Percentiles rank a stretch among this genome's conserved stretches.
These are phyloP conservation scores for Sugiyamaella sp. DNA, from an alignment of 1,139 yeast species.

Conservation along the genomic window DNA sequence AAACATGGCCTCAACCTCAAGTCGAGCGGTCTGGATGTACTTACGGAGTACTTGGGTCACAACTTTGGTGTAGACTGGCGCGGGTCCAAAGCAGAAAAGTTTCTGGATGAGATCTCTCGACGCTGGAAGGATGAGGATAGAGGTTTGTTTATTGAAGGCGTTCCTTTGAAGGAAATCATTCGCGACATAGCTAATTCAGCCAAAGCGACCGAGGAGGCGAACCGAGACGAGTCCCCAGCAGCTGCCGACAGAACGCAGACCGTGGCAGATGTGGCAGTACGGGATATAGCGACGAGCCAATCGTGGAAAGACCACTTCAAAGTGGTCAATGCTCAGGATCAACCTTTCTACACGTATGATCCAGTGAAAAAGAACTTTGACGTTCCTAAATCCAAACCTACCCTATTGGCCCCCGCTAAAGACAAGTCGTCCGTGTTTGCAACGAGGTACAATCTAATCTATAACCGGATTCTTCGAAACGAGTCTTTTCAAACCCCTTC, in stretches of 20 bases:
- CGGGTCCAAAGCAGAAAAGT: conserved; percentile 63
- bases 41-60: conserved; percentile 74
- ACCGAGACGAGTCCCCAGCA: background rate
- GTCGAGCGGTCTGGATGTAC: conserved; percentile 72
- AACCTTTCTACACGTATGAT: conserved; percentile 70
- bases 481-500: conserved; percentile 65
- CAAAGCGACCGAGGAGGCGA: background rate
- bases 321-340: conserved; percentile 64
- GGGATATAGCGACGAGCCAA: background rate
- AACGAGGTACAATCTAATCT: conserved; percentile 60
- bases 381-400: conserved; percentile 35
- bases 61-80: conserved; percentile 89
- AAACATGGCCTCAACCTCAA: conserved; percentile 91
- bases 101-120: conserved; percentile 77
- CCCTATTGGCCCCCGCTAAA: conserved; percentile 32
- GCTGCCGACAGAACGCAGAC: conserved; percentile 9
- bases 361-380: conserved; percentile 65
- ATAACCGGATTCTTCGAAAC: conserved; percentile 74
- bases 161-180: conserved; percentile 63
- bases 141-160: conserved; percentile 81
- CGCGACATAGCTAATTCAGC: conserved; percentile 49
- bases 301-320: conserved; percentile 73
- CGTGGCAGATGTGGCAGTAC: conserved; percentile 29
- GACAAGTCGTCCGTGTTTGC: conserved; percentile 36
- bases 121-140: conserved; percentile 88